phyloP scores from a whole-genome alignment of 768 basidiomycete species.

The Amanita subjunquillea region DNA sequence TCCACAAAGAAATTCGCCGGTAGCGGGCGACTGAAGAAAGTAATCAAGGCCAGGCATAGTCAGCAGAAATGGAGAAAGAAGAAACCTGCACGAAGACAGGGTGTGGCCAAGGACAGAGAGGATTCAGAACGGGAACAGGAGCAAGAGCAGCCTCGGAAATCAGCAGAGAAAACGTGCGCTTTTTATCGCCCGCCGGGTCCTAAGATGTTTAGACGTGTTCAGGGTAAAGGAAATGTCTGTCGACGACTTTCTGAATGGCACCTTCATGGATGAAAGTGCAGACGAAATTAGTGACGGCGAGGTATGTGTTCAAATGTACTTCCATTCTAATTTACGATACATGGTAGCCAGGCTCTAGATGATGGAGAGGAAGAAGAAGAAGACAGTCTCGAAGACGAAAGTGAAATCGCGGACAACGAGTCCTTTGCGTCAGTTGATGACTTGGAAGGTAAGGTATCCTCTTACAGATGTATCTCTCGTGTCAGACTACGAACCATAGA shows the following conservation, averaged over 20 bases:
- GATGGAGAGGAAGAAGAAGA: conserved; percentile 12
- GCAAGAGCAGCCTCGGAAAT: conserved; percentile 14
- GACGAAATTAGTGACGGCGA: conserved; percentile 29
- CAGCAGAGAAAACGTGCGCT: conserved; percentile 10
- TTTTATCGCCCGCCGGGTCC: neutral
- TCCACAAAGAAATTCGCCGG: conserved; percentile 82
- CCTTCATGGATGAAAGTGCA: conserved; percentile 60
- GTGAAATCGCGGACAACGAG: conserved; percentile 32
- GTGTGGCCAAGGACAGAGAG: conserved; percentile 21
- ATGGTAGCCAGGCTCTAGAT: conserved; percentile 13
- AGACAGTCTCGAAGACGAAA: conserved; percentile 26
- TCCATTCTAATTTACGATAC: neutral
- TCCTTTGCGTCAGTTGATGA: conserved; percentile 77
- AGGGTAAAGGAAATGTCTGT: conserved; percentile 54
- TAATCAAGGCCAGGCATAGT: conserved; percentile 76
- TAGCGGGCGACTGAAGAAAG: conserved; percentile 81
- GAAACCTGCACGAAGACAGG: conserved; percentile 44
- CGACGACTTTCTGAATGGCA: conserved; percentile 64
- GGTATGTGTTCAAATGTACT: neutral
- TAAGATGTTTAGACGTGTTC: neutral
- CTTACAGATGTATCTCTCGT: neutral
- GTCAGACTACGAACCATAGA: conserved; percentile 26
- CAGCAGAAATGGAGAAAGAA: conserved; percentile 69
- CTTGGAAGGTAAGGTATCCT: conserved; percentile 35
- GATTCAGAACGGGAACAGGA: conserved; percentile 12